These are phyloP conservation scores for Fusarium robinianum DNA, from an alignment of 2,329 filamentous ascomycete species.

Conservation along the genomic window DNA sequence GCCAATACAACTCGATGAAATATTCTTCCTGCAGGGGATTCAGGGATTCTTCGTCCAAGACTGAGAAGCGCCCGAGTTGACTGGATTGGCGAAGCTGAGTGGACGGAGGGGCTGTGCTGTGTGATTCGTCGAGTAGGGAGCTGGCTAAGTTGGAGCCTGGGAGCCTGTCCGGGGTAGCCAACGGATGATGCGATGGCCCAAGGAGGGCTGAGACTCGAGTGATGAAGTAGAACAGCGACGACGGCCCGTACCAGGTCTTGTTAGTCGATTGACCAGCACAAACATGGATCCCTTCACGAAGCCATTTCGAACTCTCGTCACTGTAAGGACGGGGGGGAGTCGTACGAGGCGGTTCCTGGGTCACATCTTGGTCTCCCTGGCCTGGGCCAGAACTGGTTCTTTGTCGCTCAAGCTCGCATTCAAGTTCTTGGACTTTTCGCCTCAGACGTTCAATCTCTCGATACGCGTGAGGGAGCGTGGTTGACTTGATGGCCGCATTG, in stretches of 20 bases:
- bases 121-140: conserved; percentile 6
- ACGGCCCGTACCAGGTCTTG: conserved; percentile 14
- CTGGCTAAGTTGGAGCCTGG: conserved; percentile 3
- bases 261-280: conserved; percentile 3
- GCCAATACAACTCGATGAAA: conserved; percentile 52
- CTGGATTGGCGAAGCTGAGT: neutral
- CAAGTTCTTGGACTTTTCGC: conserved; percentile 3
- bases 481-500: conserved; percentile 3
- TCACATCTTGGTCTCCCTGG: neutral
- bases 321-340: neutral
- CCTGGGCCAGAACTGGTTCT: too few relatives aligned
- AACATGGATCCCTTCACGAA: conserved; percentile 8
- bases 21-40: conserved; percentile 50
- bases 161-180: neutral
- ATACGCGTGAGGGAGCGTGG: conserved; percentile 3
- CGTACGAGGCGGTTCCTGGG: neutral
- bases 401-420: too few relatives aligned
- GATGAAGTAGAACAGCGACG: conserved; percentile 14
- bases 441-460: conserved; percentile 10
- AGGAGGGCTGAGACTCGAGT: conserved; percentile 3
- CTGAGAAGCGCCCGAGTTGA: too few relatives aligned
- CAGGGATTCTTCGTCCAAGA: conserved; percentile 26
- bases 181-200: neutral
- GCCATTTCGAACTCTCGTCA: neutral
- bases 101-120: neutral